Base-by-base conservation (phyloP, 371 early-diverging fungal genomes). In the Actinomortierella wolfii region DNA sequence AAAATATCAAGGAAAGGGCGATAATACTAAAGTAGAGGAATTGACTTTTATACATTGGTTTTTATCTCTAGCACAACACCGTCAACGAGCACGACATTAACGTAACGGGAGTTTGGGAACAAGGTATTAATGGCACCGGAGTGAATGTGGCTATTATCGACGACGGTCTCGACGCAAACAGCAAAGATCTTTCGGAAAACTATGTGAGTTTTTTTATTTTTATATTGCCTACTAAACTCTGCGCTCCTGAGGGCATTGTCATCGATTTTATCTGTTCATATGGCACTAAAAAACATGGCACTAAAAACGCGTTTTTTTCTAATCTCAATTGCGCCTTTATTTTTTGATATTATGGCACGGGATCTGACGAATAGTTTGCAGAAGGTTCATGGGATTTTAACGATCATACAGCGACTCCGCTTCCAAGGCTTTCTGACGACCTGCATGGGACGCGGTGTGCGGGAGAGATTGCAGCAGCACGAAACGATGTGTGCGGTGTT, bases 371-470 rank as follows among this genome's bases (percentile, higher is more conserved):
- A 21, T 64, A 92, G 92, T 91, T 78, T 76, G 84, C 83, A 17
- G 90, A 83, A 45, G 96, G 96, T 0, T 96, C 96, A 0, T 97
- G 93, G 74, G 97, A 97, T 77, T 97, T 91, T 66, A 97, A 97
- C 64, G 90, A 91, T 56, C 87, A 89, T 65, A 85, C 78, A 15
- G 67, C 80, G 34, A 64, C 89, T 18, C 97, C 97, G 2, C 90
- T 62, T 54, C 98, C 97, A 39, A 77, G 78, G 18, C 61, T 92
- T 0, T 54, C 59, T 24, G 93, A 94, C 57, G 98, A 98, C 73
- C 84, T 82, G 40, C 98, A 98, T 76, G 98, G 97, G 18, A 97
- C 98, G 0, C 82, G 98, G 25, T 97, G 97, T 69, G 98, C 98
- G 1, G 98, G 97, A 2, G 94, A 96, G 79, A 93, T 98, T 39